phyloP scores from a whole-genome alignment of 2,329 filamentous ascomycete species.

The Parasarocladium wereldwijsianum region DNA sequence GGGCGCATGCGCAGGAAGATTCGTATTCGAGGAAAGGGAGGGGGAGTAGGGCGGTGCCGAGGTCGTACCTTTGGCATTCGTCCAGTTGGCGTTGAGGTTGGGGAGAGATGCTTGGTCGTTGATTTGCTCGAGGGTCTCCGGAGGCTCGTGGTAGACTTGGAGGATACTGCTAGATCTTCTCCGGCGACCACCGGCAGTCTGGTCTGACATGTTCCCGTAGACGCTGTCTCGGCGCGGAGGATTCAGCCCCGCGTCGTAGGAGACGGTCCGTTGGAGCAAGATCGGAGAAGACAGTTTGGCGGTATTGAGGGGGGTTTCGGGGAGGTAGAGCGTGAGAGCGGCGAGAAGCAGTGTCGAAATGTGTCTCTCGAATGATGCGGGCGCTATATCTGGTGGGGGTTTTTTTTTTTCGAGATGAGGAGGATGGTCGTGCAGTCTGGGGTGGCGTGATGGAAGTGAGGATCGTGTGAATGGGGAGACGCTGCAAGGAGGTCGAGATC shows the following conservation, averaged over 20 bases:
- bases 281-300: slow-evolving; percentile 91
- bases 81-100: slow-evolving; percentile 97
- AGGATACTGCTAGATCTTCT: slow-evolving; percentile 91
- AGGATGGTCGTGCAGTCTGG: too few relatives aligned
- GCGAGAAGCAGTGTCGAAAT: too few relatives aligned
- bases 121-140: slow-evolving; percentile 92
- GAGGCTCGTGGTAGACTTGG: slow-evolving; percentile 87
- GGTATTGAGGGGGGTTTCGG: slow-evolving; percentile 49
- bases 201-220: slow-evolving; percentile 45
- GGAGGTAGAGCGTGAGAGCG: slow-evolving; percentile 5
- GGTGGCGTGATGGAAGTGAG: too few relatives aligned
- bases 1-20: too few relatives aligned
- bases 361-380: too few relatives aligned
- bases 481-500: too few relatives aligned
- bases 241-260: slow-evolving; percentile 63
- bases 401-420: not conserved
- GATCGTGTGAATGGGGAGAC: too few relatives aligned
- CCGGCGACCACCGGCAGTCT: slow-evolving; percentile 50
- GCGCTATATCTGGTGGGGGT: not conserved
- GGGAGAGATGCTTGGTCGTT: slow-evolving; percentile 90
- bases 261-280: slow-evolving; percentile 77
- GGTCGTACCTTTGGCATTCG: slow-evolving; percentile 83
- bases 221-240: slow-evolving; percentile 46
- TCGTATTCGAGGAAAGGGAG: not conserved
- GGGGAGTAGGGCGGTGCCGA: not conserved